Evolutionary conservation across 305 asterid species (phyloP), one percentile per base, ranked within the genome.

Genomic region (Fraxinus paxiana): DNA sequence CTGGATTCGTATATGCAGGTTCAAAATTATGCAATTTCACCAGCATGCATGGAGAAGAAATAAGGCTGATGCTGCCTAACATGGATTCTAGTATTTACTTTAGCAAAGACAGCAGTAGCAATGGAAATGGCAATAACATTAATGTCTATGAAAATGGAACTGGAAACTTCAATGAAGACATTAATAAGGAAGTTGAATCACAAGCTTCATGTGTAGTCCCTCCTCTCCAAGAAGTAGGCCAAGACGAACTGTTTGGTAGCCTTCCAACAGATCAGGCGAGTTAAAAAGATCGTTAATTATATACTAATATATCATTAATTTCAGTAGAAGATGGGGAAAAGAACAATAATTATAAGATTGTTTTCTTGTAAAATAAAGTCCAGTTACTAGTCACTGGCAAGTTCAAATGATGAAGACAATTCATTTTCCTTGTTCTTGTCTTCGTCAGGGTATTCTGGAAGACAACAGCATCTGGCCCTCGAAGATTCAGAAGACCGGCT

Each of bases 371-470:
- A 10, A 35, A 41, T 35, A 12, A 31, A 73, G 18, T 65, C 3
- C 34, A 65, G 13, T 1, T 17, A 37, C 7, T 48, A 48, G 13
- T 1, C 1, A 37, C 20, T 48, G 0, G 59, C 5, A 15, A 48
- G 56, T 48, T 13, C 2, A 46, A 46, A 46, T 46, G 34, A 22
- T n/a, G 3, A 18, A 2, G 17, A 26, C 8, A 3, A 3, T 12
- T 37, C 46, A 9, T 9, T 41, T 79, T 41, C 30, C 54, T 17
- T 63, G 24, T 20, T 63, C 31, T 73, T 0, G 56, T 37, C 26
- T 76, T 82, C 3, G 24, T 22, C 67, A 87, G 92, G 87, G 65
- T 74, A 72, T 51, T 59, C 17, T 28, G 12, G 91, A 48, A 20
- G 85, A 85, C 18, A 61, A 61, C 48, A 18, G 30, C 5, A 0